phyloP scores from a whole-genome alignment of 768 basidiomycete genomes.

The Leccinum pellstonianum region DNA sequence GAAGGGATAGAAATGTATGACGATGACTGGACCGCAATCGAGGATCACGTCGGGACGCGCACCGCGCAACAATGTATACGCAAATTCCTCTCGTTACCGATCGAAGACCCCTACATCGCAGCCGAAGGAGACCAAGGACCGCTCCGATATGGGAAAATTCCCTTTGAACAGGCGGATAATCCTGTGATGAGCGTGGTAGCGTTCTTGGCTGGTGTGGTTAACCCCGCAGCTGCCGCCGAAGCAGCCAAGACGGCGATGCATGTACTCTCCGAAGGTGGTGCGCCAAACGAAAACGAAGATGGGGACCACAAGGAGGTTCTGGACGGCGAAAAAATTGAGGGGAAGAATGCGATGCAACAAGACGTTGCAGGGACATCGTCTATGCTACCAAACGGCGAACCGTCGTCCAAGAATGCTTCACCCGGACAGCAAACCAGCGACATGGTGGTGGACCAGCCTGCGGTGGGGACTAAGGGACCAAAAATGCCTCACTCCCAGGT shows the following conservation, averaged over 20 bases:
- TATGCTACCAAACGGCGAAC: constrained; percentile 11
- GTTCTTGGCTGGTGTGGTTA: constrained; percentile 91
- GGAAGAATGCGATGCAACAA: constrained; percentile 39
- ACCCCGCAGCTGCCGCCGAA: constrained; percentile 86
- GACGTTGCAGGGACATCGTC: constrained; percentile 23
- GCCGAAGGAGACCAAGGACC: constrained; percentile 75
- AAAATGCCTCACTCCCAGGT: constrained; percentile 71
- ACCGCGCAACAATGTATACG: constrained; percentile 93
- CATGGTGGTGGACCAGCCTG: constrained; percentile 49
- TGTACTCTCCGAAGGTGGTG: constrained; percentile 65
- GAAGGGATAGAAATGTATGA: constrained; percentile 98
- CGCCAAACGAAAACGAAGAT: constrained; percentile 37
- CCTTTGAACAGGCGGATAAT: constrained; percentile 94
- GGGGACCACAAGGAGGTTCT: constrained; percentile 33
- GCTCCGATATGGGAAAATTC: constrained; percentile 72
- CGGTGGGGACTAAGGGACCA: constrained; percentile 27
- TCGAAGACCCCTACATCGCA: constrained; percentile 90
- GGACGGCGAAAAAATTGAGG: constrained; percentile 39
- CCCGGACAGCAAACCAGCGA: constrained; percentile 31
- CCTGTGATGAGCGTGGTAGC: constrained; percentile 99
- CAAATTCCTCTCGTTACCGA: constrained; percentile 93
- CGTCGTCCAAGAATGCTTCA: constrained; percentile 13
- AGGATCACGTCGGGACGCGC: constrained; percentile 90
- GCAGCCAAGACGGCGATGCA: constrained; percentile 90
- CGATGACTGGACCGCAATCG: constrained; percentile 92